Percentiles rank a stretch among this genome's conserved stretches.
Conservation (phyloP, 2,329 filamentous ascomycete species). For the Phialemonium atrogriseum region DNA sequence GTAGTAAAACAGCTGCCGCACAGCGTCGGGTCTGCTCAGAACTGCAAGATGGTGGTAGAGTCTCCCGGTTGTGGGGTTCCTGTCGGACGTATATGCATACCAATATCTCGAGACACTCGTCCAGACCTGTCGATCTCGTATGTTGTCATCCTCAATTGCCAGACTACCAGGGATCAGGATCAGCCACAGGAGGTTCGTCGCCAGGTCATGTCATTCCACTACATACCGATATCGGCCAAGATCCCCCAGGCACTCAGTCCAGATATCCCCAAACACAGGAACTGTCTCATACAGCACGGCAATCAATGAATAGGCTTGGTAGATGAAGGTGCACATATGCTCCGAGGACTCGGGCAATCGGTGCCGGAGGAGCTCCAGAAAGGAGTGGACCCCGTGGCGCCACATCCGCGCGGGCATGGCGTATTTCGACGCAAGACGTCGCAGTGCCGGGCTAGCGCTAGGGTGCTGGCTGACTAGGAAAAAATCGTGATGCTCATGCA, state of each 20-base stretch:
- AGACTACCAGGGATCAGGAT: no score
- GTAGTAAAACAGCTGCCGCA: constrained; percentile 68
- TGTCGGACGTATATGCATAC: constrained; percentile 77
- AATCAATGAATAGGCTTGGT: constrained; percentile 88
- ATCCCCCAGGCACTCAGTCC: constrained; percentile 90
- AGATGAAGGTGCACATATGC: constrained; percentile 87
- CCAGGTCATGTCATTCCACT: no score
- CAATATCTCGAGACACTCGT: constrained; percentile 70
- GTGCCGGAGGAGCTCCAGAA: constrained; percentile 67
- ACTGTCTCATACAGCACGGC: constrained; percentile 80
- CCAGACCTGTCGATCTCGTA: constrained; percentile 71
- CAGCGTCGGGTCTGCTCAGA: constrained; percentile 57
- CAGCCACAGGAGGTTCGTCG: no score
- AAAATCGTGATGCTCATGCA: constrained; percentile 80
- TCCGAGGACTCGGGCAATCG: constrained; percentile 70
- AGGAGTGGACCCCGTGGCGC: constrained; percentile 83
- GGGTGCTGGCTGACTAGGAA: constrained; percentile 85
- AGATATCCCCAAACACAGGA: constrained; percentile 72
- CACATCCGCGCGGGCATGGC: constrained; percentile 92
- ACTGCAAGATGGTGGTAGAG: constrained; percentile 87
- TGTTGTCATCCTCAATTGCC: constrained; percentile 81
- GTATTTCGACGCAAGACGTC: constrained; percentile 67
- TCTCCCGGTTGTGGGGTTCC: constrained; percentile 64
- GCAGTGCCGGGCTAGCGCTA: constrained; percentile 59
- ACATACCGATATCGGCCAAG: constrained; percentile 68